These are phyloP conservation scores for Fragaria ananassa DNA, from an alignment of 306 rosid genomes.

Conservation along the genomic window DNA sequence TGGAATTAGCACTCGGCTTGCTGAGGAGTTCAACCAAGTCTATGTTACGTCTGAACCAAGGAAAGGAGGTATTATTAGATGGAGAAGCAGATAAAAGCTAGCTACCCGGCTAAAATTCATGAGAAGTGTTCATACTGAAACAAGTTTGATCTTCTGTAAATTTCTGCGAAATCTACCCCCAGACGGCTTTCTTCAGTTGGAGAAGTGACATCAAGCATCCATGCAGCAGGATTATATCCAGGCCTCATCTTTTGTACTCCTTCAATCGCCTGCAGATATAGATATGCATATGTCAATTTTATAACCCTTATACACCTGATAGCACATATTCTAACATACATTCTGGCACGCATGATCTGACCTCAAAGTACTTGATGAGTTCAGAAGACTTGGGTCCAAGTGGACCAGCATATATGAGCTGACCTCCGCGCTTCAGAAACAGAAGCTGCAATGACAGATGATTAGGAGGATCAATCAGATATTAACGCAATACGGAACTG, in stretches of 20 bases:
- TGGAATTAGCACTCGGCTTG: slow-evolving; percentile 60
- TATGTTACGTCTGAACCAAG: slow-evolving; percentile 53
- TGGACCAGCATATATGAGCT: slow-evolving; percentile 97
- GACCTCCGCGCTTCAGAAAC: slow-evolving; percentile 97
- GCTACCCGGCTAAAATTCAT: slow-evolving; percentile 15
- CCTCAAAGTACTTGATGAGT: slow-evolving; percentile 87
- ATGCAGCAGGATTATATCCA: slow-evolving; percentile 90
- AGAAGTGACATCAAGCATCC: slow-evolving; percentile 96
- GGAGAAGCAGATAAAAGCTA: slow-evolving; percentile 19
- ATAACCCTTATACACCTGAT: slow-evolving; percentile 8
- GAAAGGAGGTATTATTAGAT: slow-evolving; percentile 25
- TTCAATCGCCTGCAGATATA: slow-evolving; percentile 63
- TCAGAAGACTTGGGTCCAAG: slow-evolving; percentile 89
- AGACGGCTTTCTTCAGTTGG: slow-evolving; percentile 74
- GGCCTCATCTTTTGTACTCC: slow-evolving; percentile 74
- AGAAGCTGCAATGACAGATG: slow-evolving; percentile 62
- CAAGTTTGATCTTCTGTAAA: slow-evolving; percentile 72
- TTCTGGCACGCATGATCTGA: slow-evolving; percentile 31
- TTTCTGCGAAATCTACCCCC: slow-evolving; percentile 87
- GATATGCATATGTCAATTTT: slow-evolving; percentile 18
- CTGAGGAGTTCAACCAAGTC: slow-evolving; percentile 76
- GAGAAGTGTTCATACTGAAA: slow-evolving; percentile 59
- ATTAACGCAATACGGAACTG: background rate
- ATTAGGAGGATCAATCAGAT: slow-evolving; percentile 17
- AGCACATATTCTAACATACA: slow-evolving; percentile 17